These are phyloP conservation scores for Tetraselmis striata DNA, from an alignment of 139 green algal species.

Conservation along the genomic window DNA sequence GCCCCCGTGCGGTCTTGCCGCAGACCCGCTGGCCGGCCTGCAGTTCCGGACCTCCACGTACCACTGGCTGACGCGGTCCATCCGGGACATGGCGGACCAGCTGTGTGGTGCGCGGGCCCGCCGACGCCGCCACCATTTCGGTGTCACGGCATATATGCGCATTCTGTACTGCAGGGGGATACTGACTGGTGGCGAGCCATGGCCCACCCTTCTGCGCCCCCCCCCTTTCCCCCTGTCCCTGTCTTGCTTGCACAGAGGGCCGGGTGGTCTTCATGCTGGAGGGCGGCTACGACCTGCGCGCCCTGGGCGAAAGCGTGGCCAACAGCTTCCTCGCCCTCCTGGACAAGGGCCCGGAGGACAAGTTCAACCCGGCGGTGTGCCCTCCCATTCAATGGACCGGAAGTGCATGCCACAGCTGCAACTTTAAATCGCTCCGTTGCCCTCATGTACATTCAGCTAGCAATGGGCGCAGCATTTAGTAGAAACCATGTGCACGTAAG, in stretches of 20 bases:
- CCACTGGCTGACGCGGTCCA: conserved; percentile 36
- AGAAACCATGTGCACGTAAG: not conserved
- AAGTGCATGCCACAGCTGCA: too few species aligned
- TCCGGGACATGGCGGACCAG: conserved; percentile 42
- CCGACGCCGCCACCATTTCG: not conserved
- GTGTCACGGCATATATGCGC: too few species aligned
- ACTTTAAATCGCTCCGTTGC: too few species aligned
- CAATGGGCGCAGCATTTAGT: not conserved
- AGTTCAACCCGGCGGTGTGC: conserved; percentile 18
- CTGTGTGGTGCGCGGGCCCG: conserved; percentile 36
- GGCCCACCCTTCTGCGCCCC: too few species aligned
- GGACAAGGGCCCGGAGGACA: conserved; percentile 18
- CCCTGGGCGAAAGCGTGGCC: conserved; percentile 61
- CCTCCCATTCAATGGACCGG: too few species aligned
- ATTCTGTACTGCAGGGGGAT: too few species aligned
- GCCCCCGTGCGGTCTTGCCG: not conserved
- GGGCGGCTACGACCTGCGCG: conserved; percentile 67
- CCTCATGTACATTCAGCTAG: not conserved
- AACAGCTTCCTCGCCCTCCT: conserved; percentile 64
- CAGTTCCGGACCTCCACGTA: conserved; percentile 70
- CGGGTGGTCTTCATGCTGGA: conserved; percentile 79
- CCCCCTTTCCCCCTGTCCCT: too few species aligned
- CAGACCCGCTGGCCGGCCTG: conserved; percentile 73
- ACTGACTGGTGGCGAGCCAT: too few species aligned
- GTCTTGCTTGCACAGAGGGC: conserved; percentile 32